Evolutionary conservation across 768 basidiomycete genomes (phyloP).

Genomic region (Cystobasidium ongulense): DNA sequence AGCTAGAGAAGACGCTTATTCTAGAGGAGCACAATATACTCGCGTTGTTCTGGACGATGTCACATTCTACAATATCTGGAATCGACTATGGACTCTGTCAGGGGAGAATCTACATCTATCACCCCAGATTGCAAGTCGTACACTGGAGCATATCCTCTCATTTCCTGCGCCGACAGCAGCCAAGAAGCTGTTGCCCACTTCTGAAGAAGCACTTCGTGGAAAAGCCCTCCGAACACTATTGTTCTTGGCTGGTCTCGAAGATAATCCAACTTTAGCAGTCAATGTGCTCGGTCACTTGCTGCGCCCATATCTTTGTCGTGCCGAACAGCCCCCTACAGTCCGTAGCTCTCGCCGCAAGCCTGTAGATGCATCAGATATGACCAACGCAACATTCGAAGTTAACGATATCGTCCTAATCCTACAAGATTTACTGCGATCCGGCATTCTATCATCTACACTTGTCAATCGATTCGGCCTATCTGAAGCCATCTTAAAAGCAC

Average conservation of each 20-base stretch:
- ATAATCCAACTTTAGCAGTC: neutral
- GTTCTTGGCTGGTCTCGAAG: conserved; percentile 23
- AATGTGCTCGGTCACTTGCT: neutral
- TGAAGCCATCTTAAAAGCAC: neutral
- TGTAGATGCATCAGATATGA: neutral
- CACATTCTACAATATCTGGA: neutral
- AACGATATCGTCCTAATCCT: conserved; percentile 10
- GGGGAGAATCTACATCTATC: neutral
- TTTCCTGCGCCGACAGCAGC: neutral
- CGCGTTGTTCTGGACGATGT: neutral
- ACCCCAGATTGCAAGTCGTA: neutral
- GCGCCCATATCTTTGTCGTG: neutral
- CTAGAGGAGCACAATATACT: neutral
- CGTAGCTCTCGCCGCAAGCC: too few species aligned
- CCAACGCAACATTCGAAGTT: neutral
- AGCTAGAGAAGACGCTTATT: neutral
- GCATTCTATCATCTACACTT: neutral
- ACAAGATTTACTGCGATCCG: conserved; percentile 11
- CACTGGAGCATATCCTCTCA: neutral
- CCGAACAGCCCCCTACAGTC: too few species aligned
- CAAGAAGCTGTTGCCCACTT: too few species aligned
- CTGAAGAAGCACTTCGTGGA: neutral
- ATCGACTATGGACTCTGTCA: neutral
- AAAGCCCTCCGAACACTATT: conserved; percentile 1
- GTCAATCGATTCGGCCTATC: conserved; percentile 9